Percentiles rank a stretch among this genome's conserved stretches.
Evolutionary conservation across 768 basidiomycete genomes (phyloP).

Genomic region (Tylopilus rubrobrunneus): DNA sequence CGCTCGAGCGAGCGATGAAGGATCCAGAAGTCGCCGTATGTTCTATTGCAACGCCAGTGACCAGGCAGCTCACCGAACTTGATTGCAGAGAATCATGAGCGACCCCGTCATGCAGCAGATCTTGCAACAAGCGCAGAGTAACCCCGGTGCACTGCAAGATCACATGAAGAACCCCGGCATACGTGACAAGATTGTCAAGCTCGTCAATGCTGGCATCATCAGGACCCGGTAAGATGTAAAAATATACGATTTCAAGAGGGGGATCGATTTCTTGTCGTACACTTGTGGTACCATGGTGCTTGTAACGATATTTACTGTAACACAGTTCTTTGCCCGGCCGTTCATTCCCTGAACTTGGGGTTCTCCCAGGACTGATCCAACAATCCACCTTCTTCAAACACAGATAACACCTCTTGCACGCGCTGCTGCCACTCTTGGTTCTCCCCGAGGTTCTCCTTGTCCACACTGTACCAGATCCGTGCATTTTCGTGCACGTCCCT

Average conservation of each 20-base stretch:
- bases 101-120: conserved; percentile 95
- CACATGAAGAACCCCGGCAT: conserved; percentile 94
- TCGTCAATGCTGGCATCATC: conserved; percentile 92
- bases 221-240: conserved; percentile 58
- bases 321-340: not conserved
- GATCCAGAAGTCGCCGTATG: conserved; percentile 93
- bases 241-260: not conserved
- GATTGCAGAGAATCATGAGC: conserved; percentile 67
- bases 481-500: conserved; percentile 74
- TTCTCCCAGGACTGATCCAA: conserved; percentile 75
- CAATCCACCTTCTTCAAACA: conserved; percentile 49
- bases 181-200: conserved; percentile 78
- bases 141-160: conserved; percentile 87
- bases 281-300: conserved; percentile 19
- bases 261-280: conserved; percentile 13
- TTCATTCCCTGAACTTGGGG: conserved; percentile 31
- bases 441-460: conserved; percentile 32
- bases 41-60: conserved; percentile 12
- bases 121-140: conserved; percentile 86
- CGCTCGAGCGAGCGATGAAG: conserved; percentile 85
- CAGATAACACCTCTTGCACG: conserved; percentile 31
- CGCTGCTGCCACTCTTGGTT: conserved; percentile 44
- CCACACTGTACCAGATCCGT: conserved; percentile 60
- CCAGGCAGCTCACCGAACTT: conserved; percentile 5
- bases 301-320: conserved; percentile 20